Evolutionary conservation across 2,329 filamentous ascomycete genomes (phyloP), one percentile per base, ranked within the genome.

Genomic region (Thielaviopsis punctulata): DNA sequence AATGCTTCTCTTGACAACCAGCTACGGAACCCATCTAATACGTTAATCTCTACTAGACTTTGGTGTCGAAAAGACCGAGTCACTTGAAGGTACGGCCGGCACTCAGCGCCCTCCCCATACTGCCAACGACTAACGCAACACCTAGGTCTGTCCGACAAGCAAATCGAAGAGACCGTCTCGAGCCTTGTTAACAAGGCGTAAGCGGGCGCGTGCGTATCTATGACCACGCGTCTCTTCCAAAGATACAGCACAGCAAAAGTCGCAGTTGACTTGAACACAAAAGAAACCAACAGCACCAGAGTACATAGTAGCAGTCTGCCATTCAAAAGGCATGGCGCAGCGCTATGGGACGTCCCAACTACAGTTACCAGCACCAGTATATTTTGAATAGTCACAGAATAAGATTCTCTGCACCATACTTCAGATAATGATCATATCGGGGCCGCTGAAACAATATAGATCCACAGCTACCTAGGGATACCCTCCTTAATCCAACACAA

Each of bases 81-180:
- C 73, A 58, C 67, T 80, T 61, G 74, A 79, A 67, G 76, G 56
- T 56, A 52, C n/a, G 36, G 46, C 39, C 21, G 5, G 19, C n/a
- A 10, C 15, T 36, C n/a, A 6, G 7, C 67, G 53, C 2, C 2
- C 9, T 3, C 69, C 60, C 67, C 6, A 10, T 33, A 3, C 33
- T n/a, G 45, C 19, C 3, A 22, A 8, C 7, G 18, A 18, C 45
- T 47, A 46, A 55, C 45, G 19, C 22, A 21, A 3, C 2, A 46
- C 21, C 15, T 53, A 71, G 70, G 75, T 33, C 64, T 80, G 49
- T 69, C 72, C 51, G 76, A 79, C 60, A 77, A 79, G 66, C 70
- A 80, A 63, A 76, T 80, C 57, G 76, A 80, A 64, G 75, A 79
- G 9, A 62, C 75, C 2, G 73, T 80, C 30, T 67, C 73, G 41